A percentile compares a stretch with the other conserved stretches of the same genome.
phyloP scores from a whole-genome alignment of 129 eudicot species.

The Mikania micrantha region DNA sequence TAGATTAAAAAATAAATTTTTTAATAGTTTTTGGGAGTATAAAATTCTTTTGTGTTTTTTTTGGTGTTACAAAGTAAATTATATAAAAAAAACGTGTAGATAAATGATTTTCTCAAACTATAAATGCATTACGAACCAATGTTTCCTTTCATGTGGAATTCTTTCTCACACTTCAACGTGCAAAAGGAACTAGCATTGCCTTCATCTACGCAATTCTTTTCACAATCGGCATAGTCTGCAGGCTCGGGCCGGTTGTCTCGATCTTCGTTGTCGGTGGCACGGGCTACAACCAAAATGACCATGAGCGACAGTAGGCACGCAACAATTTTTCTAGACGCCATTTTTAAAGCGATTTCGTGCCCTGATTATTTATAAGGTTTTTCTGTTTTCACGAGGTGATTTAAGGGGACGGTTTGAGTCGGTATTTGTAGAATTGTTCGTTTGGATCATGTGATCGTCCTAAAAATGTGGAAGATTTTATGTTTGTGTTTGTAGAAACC shows the following conservation, averaged over 20 bases:
- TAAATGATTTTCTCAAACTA: no score
- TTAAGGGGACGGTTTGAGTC: background rate
- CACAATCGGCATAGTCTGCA: background rate
- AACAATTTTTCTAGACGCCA: slow-evolving; percentile 11
- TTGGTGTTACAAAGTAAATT: no score
- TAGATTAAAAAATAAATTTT: no score
- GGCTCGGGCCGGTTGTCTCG: slow-evolving; percentile 1
- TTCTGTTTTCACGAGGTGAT: background rate
- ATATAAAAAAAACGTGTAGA: no score
- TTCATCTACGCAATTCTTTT: slow-evolving; percentile 16
- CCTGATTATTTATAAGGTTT: background rate
- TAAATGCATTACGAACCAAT: slow-evolving; percentile 2
- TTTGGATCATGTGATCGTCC: slow-evolving; percentile 24
- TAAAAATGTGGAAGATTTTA: slow-evolving; percentile 14
- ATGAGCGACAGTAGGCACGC: slow-evolving; percentile 5
- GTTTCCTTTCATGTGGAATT: slow-evolving; percentile 6
- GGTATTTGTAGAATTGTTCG: slow-evolving; percentile 14
- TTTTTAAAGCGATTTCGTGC: background rate
- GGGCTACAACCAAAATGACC: slow-evolving; percentile 9
- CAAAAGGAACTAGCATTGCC: slow-evolving; percentile 27
- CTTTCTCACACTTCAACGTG: slow-evolving; percentile 26
- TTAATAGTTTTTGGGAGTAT: no score
- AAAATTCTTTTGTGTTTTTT: no score
- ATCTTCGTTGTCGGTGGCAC: slow-evolving; percentile 3
- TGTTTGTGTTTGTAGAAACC: slow-evolving; percentile 5